Conservation (phyloP, 768 basidiomycete genomes). For the Agaricus bisporus region DNA sequence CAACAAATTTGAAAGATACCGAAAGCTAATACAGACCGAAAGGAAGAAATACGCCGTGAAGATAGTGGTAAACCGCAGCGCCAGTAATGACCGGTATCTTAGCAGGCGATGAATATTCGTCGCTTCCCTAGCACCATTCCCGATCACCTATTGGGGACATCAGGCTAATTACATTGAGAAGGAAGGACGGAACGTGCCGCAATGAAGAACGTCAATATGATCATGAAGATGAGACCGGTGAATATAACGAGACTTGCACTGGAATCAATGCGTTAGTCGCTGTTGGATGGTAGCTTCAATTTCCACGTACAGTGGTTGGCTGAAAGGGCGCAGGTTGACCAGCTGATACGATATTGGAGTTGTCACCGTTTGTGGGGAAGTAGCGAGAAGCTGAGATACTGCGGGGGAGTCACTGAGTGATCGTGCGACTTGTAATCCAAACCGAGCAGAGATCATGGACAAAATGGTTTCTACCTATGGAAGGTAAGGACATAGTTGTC, state of each 20-base stretch:
- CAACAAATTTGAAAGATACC: background rate
- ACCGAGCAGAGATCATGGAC: conserved; percentile 25
- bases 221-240: conserved; percentile 48
- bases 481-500: background rate
- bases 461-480: conserved; percentile 30
- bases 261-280: background rate
- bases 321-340: conserved; percentile 49
- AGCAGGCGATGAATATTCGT: conserved; percentile 24
- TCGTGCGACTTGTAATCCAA: conserved; percentile 25
- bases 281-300: background rate
- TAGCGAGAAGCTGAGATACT: conserved; percentile 29
- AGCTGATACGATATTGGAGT: conserved; percentile 43
- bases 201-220: conserved; percentile 40
- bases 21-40: conserved; percentile 19
- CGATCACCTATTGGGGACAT: conserved; percentile 22
- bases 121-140: conserved; percentile 20
- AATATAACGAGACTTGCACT: conserved; percentile 50
- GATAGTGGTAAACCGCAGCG: conserved; percentile 22
- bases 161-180: background rate
- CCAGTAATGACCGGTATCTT: conserved; percentile 23
- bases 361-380: conserved; percentile 44
- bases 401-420: conserved; percentile 23
- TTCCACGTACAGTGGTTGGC: conserved; percentile 47
- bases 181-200: conserved; percentile 23
- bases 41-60: conserved; percentile 31